Evolutionary conservation across 1,284 basidiomycete species (phyloP), one percentile per base, ranked within the genome.

Genomic region (Ceratorhiza oryzae-sativae): DNA sequence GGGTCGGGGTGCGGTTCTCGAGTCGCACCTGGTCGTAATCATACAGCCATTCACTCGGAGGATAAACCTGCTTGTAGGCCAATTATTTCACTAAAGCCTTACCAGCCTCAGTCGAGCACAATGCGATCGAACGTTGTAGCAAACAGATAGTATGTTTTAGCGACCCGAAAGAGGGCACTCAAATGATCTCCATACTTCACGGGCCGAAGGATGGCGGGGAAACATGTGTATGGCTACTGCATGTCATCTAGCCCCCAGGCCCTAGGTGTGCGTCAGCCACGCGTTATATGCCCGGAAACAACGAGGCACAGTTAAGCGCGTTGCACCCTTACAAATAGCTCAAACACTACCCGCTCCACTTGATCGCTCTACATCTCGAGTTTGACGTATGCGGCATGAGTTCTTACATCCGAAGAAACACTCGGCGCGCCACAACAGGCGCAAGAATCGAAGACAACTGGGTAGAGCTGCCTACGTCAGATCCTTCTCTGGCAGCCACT

Each of bases 371-470:
- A 15, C 27, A 23, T 20, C 55, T 58, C 55, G 12, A 15, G 55
- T 20, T 32, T 36, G 13, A 58, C 56, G 18, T 39, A 9, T 10
- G 10, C 8, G 32, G 55, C 20, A 39, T 51, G 49, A 15, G 20
- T 15, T 55, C 48, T 34, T 67, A 67, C 36, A 67, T 42, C n/a
- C 48, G 63, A 10, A 53, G 18, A 32, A 67, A 20, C 25, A 51
- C 15, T 55, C 63, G 63, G 10, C 63, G 63, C 23, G 63, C 63
- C 23, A 67, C 63, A 18, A 46, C 34, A 30, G 63, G 42, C 34
- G 63, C 27, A 12, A 34, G 23, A 13, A 67, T 67, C 23, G 63
- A 55, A 25, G 63, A 67, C n/a, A 67, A 67, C 20, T 67, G 63
- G 63, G 63, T 53, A 8, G 63, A 67, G 36, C 36, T 67, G n/a